Conservation (phyloP, 139 green algal genomes). For the Edaphochlamys debaryana region DNA sequence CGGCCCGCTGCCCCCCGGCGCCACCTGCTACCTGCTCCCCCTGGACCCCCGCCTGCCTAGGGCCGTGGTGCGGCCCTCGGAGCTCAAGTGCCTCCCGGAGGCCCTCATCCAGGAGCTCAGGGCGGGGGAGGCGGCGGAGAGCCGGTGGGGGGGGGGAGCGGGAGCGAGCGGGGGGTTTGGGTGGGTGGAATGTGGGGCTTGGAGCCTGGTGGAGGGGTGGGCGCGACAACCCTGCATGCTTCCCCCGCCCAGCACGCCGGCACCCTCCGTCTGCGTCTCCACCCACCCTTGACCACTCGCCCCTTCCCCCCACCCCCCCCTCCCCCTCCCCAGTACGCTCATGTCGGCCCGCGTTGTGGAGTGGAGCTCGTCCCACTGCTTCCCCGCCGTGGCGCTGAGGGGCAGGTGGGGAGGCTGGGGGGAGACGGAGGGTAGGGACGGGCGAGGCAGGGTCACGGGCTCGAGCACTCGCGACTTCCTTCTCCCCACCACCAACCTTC, state of each 20-base stretch:
- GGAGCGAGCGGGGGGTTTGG: not conserved
- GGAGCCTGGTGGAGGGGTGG: too few relatives aligned
- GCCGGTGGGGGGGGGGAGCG: not conserved
- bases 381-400: constrained; percentile 36
- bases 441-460: too few relatives aligned
- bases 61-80: constrained; percentile 44
- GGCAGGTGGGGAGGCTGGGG: too few relatives aligned
- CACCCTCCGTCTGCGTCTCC: too few relatives aligned
- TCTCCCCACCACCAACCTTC: too few relatives aligned
- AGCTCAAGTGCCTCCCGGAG: constrained; percentile 17
- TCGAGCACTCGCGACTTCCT: too few relatives aligned
- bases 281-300: too few relatives aligned
- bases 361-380: constrained; percentile 28
- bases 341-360: constrained; percentile 48
- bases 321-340: constrained; percentile 44
- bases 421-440: too few relatives aligned
- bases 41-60: constrained; percentile 77
- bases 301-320: too few relatives aligned
- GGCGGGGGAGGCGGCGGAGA: not conserved
- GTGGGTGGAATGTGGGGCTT: not conserved
- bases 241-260: too few relatives aligned
- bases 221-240: too few relatives aligned
- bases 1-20: constrained; percentile 2
- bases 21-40: constrained; percentile 62
- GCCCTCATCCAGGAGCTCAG: constrained; percentile 48